Percentiles rank a stretch among this genome's conserved stretches.
phyloP scores from a whole-genome alignment of 768 basidiomycete species.

The Butyriboletus loyo region DNA sequence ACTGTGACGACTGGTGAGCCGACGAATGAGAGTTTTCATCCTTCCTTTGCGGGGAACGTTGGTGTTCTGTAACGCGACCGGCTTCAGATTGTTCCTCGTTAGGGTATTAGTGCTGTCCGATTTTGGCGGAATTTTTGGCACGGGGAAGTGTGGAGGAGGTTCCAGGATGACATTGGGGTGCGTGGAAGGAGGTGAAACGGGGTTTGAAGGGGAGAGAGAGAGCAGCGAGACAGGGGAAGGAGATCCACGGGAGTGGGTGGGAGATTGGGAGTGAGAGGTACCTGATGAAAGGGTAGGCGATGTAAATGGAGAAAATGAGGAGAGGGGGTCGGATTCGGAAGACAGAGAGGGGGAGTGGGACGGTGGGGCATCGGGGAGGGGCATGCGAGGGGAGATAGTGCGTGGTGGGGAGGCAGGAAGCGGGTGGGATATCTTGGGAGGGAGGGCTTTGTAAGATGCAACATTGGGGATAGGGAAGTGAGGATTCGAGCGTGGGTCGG shows the following conservation, averaged over 20 bases:
- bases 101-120: background rate
- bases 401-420: background rate
- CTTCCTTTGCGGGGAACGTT: conserved; percentile 11
- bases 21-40: conserved; percentile 29
- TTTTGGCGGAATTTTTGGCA: background rate
- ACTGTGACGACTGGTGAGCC: conserved; percentile 24
- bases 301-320: background rate
- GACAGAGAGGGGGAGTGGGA: background rate
- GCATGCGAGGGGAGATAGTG: no score
- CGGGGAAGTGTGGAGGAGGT: background rate
- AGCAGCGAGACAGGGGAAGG: background rate
- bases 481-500: conserved; percentile 52
- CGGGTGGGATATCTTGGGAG: background rate
- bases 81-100: background rate
- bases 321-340: background rate
- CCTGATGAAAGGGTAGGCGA: conserved; percentile 13
- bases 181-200: background rate
- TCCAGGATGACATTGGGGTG: background rate
- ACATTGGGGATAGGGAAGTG: conserved; percentile 27
- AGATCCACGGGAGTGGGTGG: background rate
- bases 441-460: conserved; percentile 20
- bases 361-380: no score
- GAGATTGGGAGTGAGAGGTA: background rate
- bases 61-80: background rate
- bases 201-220: background rate